Evolutionary conservation across 1,284 basidiomycete species (phyloP).

Genomic region (Boletus calvinii): DNA sequence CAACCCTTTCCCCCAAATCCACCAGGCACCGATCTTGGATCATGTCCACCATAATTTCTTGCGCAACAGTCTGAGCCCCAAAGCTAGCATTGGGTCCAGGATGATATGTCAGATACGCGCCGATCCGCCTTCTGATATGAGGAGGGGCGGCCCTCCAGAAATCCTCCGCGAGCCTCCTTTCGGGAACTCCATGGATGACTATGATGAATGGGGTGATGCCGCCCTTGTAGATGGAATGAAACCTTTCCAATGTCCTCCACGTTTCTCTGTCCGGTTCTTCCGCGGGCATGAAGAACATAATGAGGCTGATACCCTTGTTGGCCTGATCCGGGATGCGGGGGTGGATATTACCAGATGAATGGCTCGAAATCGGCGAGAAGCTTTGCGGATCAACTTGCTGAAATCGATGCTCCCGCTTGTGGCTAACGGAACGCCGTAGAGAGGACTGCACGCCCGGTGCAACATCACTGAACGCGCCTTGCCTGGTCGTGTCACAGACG

Average conservation of each 20-base stretch:
- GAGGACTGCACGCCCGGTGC: conserved; percentile 11
- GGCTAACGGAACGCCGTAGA: not conserved
- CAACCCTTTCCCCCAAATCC: conserved; percentile 23
- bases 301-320: conserved; percentile 11
- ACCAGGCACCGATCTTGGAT: conserved; percentile 16
- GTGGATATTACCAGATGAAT: not conserved
- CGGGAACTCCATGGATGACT: conserved; percentile 16
- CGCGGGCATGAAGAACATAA: conserved; percentile 19
- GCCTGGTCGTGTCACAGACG: conserved; percentile 20
- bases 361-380: not conserved
- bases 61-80: conserved; percentile 10
- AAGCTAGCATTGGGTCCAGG: conserved; percentile 14
- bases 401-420: conserved; percentile 18
- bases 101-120: conserved; percentile 15
- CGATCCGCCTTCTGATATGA: conserved; percentile 12
- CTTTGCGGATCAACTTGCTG: conserved; percentile 19
- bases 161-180: conserved; percentile 16
- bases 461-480: conserved; percentile 12
- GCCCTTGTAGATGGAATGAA: conserved; percentile 19
- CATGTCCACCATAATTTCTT: conserved; percentile 14
- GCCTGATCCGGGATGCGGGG: not conserved
- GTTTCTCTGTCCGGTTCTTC: conserved; percentile 6
- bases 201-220: conserved; percentile 22
- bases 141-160: conserved; percentile 20
- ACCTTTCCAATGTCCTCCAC: conserved; percentile 19